phyloP scores from a whole-genome alignment of 768 basidiomycete species.

The Pholiota microspora region DNA sequence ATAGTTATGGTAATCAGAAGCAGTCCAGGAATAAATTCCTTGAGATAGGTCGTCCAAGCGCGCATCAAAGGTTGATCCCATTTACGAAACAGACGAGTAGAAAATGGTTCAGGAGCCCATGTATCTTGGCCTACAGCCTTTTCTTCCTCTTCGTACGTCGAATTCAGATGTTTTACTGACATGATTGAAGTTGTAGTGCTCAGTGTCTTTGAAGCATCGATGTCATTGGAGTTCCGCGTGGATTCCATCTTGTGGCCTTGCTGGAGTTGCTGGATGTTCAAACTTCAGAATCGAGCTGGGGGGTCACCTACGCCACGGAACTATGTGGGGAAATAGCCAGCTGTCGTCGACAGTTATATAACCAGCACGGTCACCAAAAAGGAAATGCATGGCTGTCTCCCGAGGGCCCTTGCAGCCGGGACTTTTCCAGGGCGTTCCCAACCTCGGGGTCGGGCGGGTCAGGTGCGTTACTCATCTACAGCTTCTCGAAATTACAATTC shows the following conservation, averaged over 20 bases:
- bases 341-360: too few species aligned
- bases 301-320: too few species aligned
- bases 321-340: too few species aligned
- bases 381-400: too few species aligned
- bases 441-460: too few species aligned
- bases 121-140: background rate
- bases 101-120: background rate
- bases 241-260: background rate
- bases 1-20: constrained; percentile 40
- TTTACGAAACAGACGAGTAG: constrained; percentile 25
- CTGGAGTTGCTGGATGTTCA: too few species aligned
- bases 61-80: constrained; percentile 13
- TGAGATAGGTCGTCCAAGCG: constrained; percentile 43
- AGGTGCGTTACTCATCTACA: too few species aligned
- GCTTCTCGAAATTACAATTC: too few species aligned
- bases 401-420: too few species aligned
- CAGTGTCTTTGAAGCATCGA: background rate
- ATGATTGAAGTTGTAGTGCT: background rate
- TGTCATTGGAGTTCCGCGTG: background rate
- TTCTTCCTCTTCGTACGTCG: background rate
- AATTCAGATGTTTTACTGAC: background rate
- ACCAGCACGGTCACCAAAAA: too few species aligned
- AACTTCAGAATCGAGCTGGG: too few species aligned
- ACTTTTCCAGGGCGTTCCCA: too few species aligned
- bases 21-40: constrained; percentile 33